Percentiles rank a stretch among this genome's conserved stretches.
These are phyloP conservation scores for Amesomyces nigricolor DNA, from an alignment of 2,329 filamentous ascomycete species.

Conservation along the genomic window DNA sequence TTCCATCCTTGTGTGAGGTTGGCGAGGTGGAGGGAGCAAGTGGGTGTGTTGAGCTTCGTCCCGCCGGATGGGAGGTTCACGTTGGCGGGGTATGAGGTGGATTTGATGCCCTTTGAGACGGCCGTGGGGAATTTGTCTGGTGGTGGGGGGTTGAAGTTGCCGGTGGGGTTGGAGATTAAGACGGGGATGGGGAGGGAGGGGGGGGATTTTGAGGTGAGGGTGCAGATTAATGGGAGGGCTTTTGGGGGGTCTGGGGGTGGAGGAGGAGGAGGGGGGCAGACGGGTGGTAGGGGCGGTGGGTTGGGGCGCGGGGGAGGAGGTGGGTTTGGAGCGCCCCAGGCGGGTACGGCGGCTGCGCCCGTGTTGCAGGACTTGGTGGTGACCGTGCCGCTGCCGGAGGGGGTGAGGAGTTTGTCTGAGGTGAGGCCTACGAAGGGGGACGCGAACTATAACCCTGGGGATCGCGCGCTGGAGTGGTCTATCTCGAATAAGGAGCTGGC, in stretches of 20 bases:
- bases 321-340: conserved; percentile 41
- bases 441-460: conserved; percentile 70
- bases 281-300: conserved; percentile 2
- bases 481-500: conserved; percentile 72
- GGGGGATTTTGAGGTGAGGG: conserved; percentile 81
- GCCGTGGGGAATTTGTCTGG: background rate
- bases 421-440: conserved; percentile 77
- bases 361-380: conserved; percentile 71
- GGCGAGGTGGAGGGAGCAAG: conserved; percentile 80
- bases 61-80: conserved; percentile 93
- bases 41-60: conserved; percentile 90
- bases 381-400: conserved; percentile 69
- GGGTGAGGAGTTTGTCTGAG: conserved; percentile 78
- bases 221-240: conserved; percentile 60
- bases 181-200: conserved; percentile 70
- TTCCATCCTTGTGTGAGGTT: conserved; percentile 95
- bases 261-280: conserved; percentile 21
- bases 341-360: conserved; percentile 53
- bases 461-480: conserved; percentile 72
- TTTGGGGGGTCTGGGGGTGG: conserved; percentile 38
- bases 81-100: conserved; percentile 88
- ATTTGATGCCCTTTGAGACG: conserved; percentile 67
- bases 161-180: conserved; percentile 74
- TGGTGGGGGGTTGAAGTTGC: conserved; percentile 67
- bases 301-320: conserved; percentile 33